Evolutionary conservation across 2,329 filamentous ascomycete genomes (phyloP).

Genomic region (Zarea fungicola): DNA sequence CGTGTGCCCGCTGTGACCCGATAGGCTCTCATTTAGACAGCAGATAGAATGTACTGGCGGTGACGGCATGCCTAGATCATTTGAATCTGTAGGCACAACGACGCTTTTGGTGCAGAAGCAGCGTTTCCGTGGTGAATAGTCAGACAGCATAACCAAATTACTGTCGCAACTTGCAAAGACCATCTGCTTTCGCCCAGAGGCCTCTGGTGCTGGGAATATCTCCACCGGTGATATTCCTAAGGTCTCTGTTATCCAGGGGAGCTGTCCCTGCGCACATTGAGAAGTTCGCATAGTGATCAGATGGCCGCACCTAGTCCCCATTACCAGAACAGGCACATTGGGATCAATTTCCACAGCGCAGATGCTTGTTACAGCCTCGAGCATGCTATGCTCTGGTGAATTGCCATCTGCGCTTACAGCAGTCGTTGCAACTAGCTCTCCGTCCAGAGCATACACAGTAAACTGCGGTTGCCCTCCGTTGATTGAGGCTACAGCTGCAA

Average conservation of each 20-base stretch:
- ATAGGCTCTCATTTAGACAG: conserved; percentile 36
- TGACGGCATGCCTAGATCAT: conserved; percentile 39
- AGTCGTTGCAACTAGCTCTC: background rate
- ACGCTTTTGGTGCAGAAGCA: conserved; percentile 37
- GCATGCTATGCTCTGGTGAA: background rate
- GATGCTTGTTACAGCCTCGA: conserved; percentile 45
- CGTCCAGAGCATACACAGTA: conserved; percentile 7
- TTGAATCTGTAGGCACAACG: conserved; percentile 49
- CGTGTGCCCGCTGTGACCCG: conserved; percentile 31
- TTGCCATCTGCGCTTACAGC: background rate
- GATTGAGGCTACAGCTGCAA: conserved; percentile 1
- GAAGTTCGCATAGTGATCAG: conserved; percentile 36
- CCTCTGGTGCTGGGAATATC: conserved; percentile 25
- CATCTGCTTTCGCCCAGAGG: conserved; percentile 22
- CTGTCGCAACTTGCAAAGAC: conserved; percentile 46
- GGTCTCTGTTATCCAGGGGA: conserved; percentile 26
- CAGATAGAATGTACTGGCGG: conserved; percentile 45
- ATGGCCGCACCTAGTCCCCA: conserved; percentile 49
- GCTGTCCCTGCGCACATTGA: conserved; percentile 17
- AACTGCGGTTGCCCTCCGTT: background rate
- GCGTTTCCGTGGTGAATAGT: conserved; percentile 25
- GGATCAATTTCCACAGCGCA: conserved; percentile 25
- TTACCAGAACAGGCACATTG: conserved; percentile 29
- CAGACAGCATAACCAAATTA: conserved; percentile 38
- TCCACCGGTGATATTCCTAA: conserved; percentile 33